Conservation (phyloP, 1,139 yeast species). For the Lodderomyces pseudojiufengensis region DNA sequence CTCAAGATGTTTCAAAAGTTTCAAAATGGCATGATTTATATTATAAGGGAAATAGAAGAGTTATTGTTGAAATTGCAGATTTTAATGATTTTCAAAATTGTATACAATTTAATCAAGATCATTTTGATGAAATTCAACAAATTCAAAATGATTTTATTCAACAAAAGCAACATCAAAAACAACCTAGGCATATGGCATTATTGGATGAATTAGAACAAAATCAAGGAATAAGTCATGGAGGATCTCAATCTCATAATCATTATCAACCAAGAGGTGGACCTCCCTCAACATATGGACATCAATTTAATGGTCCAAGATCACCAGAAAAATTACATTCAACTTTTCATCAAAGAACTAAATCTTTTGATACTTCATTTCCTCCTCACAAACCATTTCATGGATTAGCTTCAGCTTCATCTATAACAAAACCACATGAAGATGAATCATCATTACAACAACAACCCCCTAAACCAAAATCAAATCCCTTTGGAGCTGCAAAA, state of each 20-base stretch:
- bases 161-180: conserved; percentile 18
- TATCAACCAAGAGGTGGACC: conserved; percentile 4
- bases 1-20: conserved; percentile 44
- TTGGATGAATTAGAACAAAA: conserved; percentile 14
- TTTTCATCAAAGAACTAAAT: conserved; percentile 8
- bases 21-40: conserved; percentile 45
- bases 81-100: conserved; percentile 47
- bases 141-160: conserved; percentile 33
- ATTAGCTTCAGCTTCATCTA: conserved; percentile 6
- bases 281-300: neutral
- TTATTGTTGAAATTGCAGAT: conserved; percentile 44
- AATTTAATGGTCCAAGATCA: conserved; percentile 2
- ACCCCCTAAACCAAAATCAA: conserved; percentile 27
- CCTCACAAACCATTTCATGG: conserved; percentile 6
- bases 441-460: neutral
- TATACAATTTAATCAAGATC: conserved; percentile 38
- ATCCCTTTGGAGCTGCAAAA: conserved; percentile 47
- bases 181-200: conserved; percentile 17
- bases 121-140: conserved; percentile 26
- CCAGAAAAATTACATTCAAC: conserved; percentile 9
- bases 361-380: conserved; percentile 11
- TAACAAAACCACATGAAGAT: conserved; percentile 10
- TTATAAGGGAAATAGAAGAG: conserved; percentile 38
- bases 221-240: conserved; percentile 5
- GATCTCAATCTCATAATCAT: conserved; percentile 6